Evolutionary conservation across 495 filamentous ascomycete genomes (phyloP), one percentile per base, ranked within the genome.

Genomic region (Penicillium manginii): DNA sequence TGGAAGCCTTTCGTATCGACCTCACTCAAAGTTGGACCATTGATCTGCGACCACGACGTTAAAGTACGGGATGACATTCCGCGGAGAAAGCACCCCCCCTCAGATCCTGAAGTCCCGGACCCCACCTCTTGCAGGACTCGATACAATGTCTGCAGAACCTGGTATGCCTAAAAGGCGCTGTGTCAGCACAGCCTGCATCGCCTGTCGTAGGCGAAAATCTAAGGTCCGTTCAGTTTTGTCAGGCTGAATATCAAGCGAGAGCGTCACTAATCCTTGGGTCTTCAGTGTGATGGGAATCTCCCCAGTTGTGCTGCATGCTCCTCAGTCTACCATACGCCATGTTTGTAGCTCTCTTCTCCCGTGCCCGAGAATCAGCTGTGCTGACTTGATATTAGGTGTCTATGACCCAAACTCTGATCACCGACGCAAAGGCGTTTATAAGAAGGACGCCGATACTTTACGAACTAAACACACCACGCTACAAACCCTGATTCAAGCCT

Each of bases 361-460:
- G 18, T 43, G 15, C 17, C n/a, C 12, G 6, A 9, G 12, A 10
- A n/a, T 23, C 14, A 12, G 3, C 40, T 37, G 7, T 12, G 32
- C 49, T 63, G 37, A 61, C 50, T 14, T 19, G 19, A 18, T 7
- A 8, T 12, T 32, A 80, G 77, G 92, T 73, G 80, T 96, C 50
- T 98, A 98, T 79, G 96, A 98, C 69, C 94, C 92, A 6, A 96
- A 91, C 67, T 94, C 91, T 54, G 94, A 98, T 72, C 92, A 97
- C 69, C 89, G 94, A 47, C 86, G 94, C 17, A 98, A 98, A 70
- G 94, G 94, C 49, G 94, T 97, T 10, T 97, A 97, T 72, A 93
- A 92, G 72, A 91, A 96, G 72, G 92, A 97, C 71, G 88, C 92
- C 47, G 92, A 97, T 71, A 90, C 87, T 62, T 82, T 93, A 66